Base-by-base conservation (phyloP, 805 yeast species). In the Candida piceae region DNA sequence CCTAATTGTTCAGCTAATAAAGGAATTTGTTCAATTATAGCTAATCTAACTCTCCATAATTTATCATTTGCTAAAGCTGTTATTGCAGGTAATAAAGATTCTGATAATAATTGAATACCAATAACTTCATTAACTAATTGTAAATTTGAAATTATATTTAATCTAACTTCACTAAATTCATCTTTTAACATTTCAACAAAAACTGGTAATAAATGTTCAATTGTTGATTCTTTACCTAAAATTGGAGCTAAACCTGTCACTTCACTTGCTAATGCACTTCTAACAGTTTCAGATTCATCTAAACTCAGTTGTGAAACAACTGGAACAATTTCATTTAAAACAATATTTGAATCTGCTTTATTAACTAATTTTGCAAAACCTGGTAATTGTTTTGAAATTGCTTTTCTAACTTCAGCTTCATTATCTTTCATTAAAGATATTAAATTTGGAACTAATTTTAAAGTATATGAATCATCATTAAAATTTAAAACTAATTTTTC, bases 21-120 rank as follows among this genome's bases (percentile, higher is more conserved):
- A 21, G 99, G 99, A 48, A 89, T 87, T 64, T 93, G 93, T 60
- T 93, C 95, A 55, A 93, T 93, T 44, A 93, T 93, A 9, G 97
- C 97, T 58, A 93, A 72, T 58, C 97, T 79, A 20, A 93, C 97
- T 56, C 99, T 79, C 99, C 99, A 93, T 57, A 89, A 90, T 53
- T 83, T 83, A 64, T 93, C 98, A 57, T 88, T 89, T 9, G 98
- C 97, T 48, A 93, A 72, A 49, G 90, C 96, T 9, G 95, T 81
- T 48, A 93, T 90, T 3, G 98, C 97, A 3, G 99, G 99, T 48
- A 93, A 70, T 45, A 93, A 69, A 27, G 88, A 82, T 52, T 88
- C 89, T 18, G 95, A 81, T 46, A 93, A 70, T 43, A 84, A 67
- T 50, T 83, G 89, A 47, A 93, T 87, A 21, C 98, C 98, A 50